Evolutionary conservation across 2,329 filamentous ascomycete genomes (phyloP), one percentile per base, ranked within the genome.

Genomic region (Chlorencoelia australis): DNA sequence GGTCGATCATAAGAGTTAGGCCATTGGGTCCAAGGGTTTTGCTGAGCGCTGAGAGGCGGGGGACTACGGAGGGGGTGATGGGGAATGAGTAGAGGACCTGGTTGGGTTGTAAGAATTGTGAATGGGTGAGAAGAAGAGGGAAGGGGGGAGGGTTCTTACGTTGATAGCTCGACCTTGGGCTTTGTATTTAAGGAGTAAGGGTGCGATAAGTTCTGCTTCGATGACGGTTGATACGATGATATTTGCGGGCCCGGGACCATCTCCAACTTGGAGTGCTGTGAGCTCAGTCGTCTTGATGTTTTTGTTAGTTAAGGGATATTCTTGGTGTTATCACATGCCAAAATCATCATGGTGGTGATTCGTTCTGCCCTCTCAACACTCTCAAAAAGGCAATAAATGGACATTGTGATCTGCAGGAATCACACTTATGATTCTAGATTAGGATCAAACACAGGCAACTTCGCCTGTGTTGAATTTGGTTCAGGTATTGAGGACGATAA

Each of bases 171-270:
- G 65, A 3, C 71, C 73, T 28, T 62, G 55, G 0, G 54, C 48
- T 50, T 73, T 67, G 45, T 75, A 75, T 39, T 79, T 68, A 8
- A 67, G 56, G 1, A 88, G 59, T 26, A 78, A 66, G 0, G 73
- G 73, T 6, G 73, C 41, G 5, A 88, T 60, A 33, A 73, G 69
- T 54, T 89, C 82, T 1, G 77, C 76, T 58, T 89, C 84, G 2
- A 72, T 61, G n/a, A 88, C 47, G 0, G 84, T 91, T 1, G 82
- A 88, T 1, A 79, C 76, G 21, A 88, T 68, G 35, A 89, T 64
- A 24, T 79, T 75, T 14, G 33, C 61, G 53, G 30, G 60, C 50
- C 37, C 66, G 53, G 18, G 26, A 1, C 49, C 49, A 18, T 67
- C 57, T 7, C 81, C 80, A n/a, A 86, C 74, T 68, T 88, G 82